Conservation (phyloP, 768 basidiomycete species). For the Chiua virens region DNA sequence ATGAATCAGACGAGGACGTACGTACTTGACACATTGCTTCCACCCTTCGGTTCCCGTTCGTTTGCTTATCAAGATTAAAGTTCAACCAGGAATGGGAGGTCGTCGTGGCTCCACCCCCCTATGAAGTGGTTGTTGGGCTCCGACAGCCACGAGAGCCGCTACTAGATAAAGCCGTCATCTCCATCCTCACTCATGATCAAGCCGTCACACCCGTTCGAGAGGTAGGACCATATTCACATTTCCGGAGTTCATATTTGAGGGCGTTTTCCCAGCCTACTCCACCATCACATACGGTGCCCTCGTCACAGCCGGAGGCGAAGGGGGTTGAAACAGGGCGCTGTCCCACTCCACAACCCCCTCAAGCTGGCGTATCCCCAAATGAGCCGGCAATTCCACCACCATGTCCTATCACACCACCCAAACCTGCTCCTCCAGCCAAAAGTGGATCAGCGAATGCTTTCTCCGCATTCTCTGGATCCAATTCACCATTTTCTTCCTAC, state of each 20-base stretch:
- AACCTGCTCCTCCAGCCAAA: slow-evolving; percentile 7
- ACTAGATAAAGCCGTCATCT: slow-evolving; percentile 9
- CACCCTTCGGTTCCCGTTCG: not conserved
- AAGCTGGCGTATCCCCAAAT: slow-evolving; percentile 1
- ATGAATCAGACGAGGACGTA: slow-evolving; percentile 28
- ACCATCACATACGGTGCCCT: not conserved
- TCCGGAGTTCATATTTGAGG: slow-evolving; percentile 7
- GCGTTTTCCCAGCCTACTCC: slow-evolving; percentile 12
- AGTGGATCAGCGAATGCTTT: slow-evolving; percentile 30
- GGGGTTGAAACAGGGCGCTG: slow-evolving; percentile 5
- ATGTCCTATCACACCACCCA: slow-evolving; percentile 14
- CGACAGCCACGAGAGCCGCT: slow-evolving; percentile 9
- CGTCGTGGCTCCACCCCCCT: slow-evolving; percentile 31
- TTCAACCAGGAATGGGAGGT: slow-evolving; percentile 32
- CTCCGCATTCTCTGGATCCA: slow-evolving; percentile 37
- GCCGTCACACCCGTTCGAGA: slow-evolving; percentile 6
- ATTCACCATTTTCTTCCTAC: slow-evolving; percentile 36
- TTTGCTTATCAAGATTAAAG: slow-evolving; percentile 23
- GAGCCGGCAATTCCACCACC: slow-evolving; percentile 10
- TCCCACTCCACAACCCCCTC: slow-evolving; percentile 11
- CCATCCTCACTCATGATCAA: not conserved
- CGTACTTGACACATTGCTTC: slow-evolving; percentile 3
- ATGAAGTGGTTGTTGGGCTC: slow-evolving; percentile 17
- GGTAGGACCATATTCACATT: slow-evolving; percentile 11
- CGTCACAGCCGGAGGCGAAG: slow-evolving; percentile 9